phyloP scores from a whole-genome alignment of 768 basidiomycete species.

The Xerocomus brunneocitrinus region DNA sequence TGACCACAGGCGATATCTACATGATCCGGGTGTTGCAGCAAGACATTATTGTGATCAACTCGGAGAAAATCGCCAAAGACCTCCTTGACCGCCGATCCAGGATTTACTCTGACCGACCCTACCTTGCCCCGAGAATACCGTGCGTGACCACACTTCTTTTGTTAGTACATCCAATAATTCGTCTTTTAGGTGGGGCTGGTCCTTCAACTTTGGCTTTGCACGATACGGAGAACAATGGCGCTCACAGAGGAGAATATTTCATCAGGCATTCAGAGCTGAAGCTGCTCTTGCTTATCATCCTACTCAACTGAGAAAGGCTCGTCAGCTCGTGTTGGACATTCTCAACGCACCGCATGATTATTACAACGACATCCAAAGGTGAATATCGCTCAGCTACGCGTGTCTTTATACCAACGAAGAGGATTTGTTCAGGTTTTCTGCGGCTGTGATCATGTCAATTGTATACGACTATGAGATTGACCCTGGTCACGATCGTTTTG shows the following conservation, averaged over 20 bases:
- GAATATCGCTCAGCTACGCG: background rate
- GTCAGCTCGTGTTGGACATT: conserved; percentile 13
- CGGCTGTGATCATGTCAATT: conserved; percentile 36
- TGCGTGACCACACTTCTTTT: background rate
- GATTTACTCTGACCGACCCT: background rate
- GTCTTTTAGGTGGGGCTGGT: conserved; percentile 18
- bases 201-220: conserved; percentile 14
- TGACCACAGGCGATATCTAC: background rate
- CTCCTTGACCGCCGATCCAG: background rate
- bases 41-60: background rate
- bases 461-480: conserved; percentile 39
- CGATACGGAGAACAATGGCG: conserved; percentile 24
- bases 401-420: background rate
- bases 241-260: conserved; percentile 19
- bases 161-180: background rate
- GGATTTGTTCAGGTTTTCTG: conserved; percentile 25
- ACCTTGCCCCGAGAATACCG: background rate
- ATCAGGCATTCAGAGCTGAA: conserved; percentile 23
- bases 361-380: conserved; percentile 11
- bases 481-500: conserved; percentile 33
- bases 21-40: background rate
- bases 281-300: conserved; percentile 8
- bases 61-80: background rate
- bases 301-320: conserved; percentile 19
- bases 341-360: conserved; percentile 3